Evolutionary conservation across 352 stramenopile species (phyloP).

Genomic region (Phytophthora meadii): DNA sequence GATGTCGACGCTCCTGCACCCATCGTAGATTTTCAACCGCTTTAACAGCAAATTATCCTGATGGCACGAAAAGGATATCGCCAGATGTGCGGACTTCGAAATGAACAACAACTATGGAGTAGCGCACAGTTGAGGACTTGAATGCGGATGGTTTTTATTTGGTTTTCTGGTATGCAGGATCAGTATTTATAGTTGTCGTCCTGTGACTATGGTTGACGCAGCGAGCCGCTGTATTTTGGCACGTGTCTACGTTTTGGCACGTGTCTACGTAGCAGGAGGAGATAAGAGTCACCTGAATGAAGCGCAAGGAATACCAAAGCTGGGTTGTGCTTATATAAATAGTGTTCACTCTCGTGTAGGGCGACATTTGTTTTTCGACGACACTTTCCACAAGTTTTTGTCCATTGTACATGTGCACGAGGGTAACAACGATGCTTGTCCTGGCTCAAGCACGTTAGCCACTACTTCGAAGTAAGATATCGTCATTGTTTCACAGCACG

Average conservation of each 20-base stretch:
- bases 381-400: too few relatives aligned
- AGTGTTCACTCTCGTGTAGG: neutral
- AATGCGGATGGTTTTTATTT: conserved; percentile 26
- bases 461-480: too few relatives aligned
- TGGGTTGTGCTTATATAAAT: conserved; percentile 3
- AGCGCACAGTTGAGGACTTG: neutral
- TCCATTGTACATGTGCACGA: too few relatives aligned
- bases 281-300: conserved; percentile 6
- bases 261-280: neutral
- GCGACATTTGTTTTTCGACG: neutral
- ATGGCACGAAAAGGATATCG: neutral
- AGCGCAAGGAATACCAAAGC: conserved; percentile 1
- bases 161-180: neutral
- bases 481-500: too few relatives aligned
- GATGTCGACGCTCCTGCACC: conserved; percentile 50
- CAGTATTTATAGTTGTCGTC: conserved; percentile 26
- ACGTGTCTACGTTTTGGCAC: conserved; percentile 4
- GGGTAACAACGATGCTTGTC: too few relatives aligned
- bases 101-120: conserved; percentile 4
- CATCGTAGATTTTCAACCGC: conserved; percentile 33
- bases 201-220: conserved; percentile 1
- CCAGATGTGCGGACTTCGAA: conserved; percentile 14
- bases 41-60: neutral
- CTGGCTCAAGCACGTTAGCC: too few relatives aligned
- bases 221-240: neutral